phyloP scores from a whole-genome alignment of 139 green algal species.

The Tetradesmus obliquus region DNA sequence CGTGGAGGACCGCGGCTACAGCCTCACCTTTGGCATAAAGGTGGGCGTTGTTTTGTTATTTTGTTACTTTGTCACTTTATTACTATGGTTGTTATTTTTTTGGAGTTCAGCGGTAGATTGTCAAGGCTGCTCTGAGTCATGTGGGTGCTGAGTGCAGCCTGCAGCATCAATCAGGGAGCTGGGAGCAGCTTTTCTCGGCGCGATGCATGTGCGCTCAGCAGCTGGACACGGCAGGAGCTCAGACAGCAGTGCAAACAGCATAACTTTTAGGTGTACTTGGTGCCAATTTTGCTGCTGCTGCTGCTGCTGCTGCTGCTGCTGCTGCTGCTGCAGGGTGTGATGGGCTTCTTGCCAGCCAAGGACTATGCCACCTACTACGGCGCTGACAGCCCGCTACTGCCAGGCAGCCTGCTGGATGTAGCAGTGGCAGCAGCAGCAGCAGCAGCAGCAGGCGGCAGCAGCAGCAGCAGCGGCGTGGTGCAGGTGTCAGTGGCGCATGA shows the following conservation, averaged over 20 bases:
- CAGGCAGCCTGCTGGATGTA: slow-evolving; percentile 40
- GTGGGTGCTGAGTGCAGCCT: no score
- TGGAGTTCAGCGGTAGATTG: no score
- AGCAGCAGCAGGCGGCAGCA: not conserved
- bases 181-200: no score
- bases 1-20: slow-evolving; percentile 94
- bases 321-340: slow-evolving; percentile 58
- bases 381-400: slow-evolving; percentile 55
- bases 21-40: slow-evolving; percentile 77
- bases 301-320: not conserved
- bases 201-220: no score
- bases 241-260: no score
- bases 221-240: no score
- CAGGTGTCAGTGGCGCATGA: slow-evolving; percentile 28
- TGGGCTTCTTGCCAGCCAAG: slow-evolving; percentile 73
- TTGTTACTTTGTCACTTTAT: no score
- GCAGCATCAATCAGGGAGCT: no score
- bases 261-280: no score
- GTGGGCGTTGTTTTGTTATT: not conserved
- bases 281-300: not conserved
- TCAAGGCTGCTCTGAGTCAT: no score
- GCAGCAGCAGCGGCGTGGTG: not conserved
- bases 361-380: slow-evolving; percentile 28
- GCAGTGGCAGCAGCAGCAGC: slow-evolving; percentile 58
- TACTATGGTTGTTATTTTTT: no score